phyloP scores from a whole-genome alignment of 768 basidiomycete species.

The Serendipita sp. region DNA sequence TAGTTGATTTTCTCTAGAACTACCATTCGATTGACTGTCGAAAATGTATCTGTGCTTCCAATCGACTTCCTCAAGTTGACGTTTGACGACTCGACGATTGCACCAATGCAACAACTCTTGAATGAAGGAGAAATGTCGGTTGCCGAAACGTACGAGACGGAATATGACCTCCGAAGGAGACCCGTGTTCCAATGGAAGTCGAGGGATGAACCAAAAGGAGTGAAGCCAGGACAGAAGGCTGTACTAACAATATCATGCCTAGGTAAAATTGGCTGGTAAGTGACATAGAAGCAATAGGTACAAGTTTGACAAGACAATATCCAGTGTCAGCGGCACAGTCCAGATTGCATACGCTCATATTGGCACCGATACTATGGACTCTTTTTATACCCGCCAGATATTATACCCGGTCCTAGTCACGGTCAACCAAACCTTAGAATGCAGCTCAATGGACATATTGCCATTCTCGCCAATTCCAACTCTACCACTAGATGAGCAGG shows the following conservation, averaged over 20 bases:
- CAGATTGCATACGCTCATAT: conserved; percentile 71
- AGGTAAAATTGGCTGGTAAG: conserved; percentile 87
- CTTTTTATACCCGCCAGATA: conserved; percentile 76
- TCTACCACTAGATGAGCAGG: conserved; percentile 14
- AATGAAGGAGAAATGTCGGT: conserved; percentile 66
- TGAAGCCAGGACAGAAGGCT: conserved; percentile 53
- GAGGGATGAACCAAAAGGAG: conserved; percentile 29
- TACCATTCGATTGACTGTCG: conserved; percentile 66
- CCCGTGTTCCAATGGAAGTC: conserved; percentile 67
- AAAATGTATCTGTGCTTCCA: conserved; percentile 70
- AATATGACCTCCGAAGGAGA: conserved; percentile 56
- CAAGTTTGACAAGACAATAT: neutral
- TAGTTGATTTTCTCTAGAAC: conserved; percentile 33
- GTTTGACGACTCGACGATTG: conserved; percentile 82
- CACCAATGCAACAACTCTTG: conserved; percentile 55
- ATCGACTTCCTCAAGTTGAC: conserved; percentile 73
- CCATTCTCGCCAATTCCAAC: conserved; percentile 30
- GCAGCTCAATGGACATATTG: conserved; percentile 64
- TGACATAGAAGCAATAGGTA: conserved; percentile 13
- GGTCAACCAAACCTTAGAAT: conserved; percentile 90
- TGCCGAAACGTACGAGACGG: conserved; percentile 81
- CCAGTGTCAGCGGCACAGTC: conserved; percentile 62
- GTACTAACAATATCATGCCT: conserved; percentile 56
- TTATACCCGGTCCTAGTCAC: conserved; percentile 82
- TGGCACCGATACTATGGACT: conserved; percentile 20